Conservation (phyloP, 345 rosid species). For the Sisymbrium altissimum region DNA sequence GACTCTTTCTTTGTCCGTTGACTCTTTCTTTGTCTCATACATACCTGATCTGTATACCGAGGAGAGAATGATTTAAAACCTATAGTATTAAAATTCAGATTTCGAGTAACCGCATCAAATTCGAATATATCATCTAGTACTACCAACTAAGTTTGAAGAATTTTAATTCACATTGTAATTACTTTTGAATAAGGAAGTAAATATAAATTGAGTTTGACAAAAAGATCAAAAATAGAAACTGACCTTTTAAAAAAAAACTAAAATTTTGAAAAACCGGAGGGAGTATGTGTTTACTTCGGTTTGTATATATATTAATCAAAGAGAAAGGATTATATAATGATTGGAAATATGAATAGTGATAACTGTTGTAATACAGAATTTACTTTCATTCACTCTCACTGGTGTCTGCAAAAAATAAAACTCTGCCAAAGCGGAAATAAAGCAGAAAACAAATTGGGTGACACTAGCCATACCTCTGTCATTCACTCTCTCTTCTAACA, state of each 20-base stretch:
- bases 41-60: not conserved
- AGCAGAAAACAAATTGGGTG: constrained; percentile 15
- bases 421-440: constrained; percentile 4
- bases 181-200: not conserved
- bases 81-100: not conserved
- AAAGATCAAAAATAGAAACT: not conserved
- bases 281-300: not conserved
- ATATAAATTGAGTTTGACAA: not conserved
- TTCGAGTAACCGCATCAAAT: not conserved
- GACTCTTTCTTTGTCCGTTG: constrained; percentile 27
- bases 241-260: not conserved
- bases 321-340: no score
- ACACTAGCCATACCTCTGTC: constrained; percentile 33
- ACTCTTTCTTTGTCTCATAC: constrained; percentile 25
- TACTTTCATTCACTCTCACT: constrained; percentile 18
- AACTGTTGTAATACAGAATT: not conserved
- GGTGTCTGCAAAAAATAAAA: not conserved
- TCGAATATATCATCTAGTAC: no score
- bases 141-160: not conserved
- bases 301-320: not conserved
- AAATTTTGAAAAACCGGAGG: not conserved
- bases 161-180: not conserved
- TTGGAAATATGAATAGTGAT: not conserved
- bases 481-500: not conserved
- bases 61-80: not conserved